These are phyloP conservation scores for Saccharomycopsis microspora DNA, from an alignment of 805 yeast genomes.

Conservation along the genomic window DNA sequence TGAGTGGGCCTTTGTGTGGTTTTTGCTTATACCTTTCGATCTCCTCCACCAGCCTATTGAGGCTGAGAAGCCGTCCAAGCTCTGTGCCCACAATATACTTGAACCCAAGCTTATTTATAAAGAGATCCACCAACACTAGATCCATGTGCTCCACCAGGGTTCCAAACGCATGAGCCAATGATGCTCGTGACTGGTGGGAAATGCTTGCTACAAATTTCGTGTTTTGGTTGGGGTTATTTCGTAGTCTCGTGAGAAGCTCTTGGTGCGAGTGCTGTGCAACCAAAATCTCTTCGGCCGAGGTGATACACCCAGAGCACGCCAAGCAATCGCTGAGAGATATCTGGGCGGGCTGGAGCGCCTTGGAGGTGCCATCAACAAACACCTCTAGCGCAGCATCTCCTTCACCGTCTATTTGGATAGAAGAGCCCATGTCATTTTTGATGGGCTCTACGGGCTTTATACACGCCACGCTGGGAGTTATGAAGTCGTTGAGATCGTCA, in stretches of 20 bases:
- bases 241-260: conserved; percentile 55
- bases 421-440: conserved; percentile 25
- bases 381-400: conserved; percentile 61
- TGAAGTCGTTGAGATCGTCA: conserved; percentile 88
- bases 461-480: conserved; percentile 90
- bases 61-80: conserved; percentile 61
- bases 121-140: conserved; percentile 43
- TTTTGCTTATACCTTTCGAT: conserved; percentile 16
- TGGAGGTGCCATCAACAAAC: conserved; percentile 40
- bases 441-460: conserved; percentile 30
- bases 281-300: conserved; percentile 92
- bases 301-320: conserved; percentile 95
- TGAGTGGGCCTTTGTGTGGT: conserved; percentile 31
- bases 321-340: conserved; percentile 86
- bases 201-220: conserved; percentile 57
- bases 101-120: conserved; percentile 54
- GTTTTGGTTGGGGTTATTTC: conserved; percentile 18
- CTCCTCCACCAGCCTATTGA: conserved; percentile 37
- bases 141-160: conserved; percentile 49
- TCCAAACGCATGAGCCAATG: conserved; percentile 59
- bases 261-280: conserved; percentile 85
- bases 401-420: conserved; percentile 33
- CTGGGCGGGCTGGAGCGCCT: conserved; percentile 63
- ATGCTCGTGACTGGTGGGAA: conserved; percentile 78
- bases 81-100: conserved; percentile 74